Conservation (phyloP, 805 yeast species). For the Debaryomyces castellii region DNA sequence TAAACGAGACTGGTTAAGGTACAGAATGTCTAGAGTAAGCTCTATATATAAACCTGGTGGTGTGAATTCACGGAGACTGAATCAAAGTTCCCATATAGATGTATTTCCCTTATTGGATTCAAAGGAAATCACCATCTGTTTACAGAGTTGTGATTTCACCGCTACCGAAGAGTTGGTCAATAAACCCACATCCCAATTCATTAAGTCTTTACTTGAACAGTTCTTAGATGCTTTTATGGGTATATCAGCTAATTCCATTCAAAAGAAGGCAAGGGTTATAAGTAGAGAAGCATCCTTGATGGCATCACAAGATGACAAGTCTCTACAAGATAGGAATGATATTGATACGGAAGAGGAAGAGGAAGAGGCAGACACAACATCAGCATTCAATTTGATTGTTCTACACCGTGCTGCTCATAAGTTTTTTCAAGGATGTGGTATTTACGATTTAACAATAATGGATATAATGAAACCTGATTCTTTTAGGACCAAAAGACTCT, state of each 20-base stretch:
- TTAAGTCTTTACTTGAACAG: conserved; percentile 56
- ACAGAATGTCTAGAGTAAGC: conserved; percentile 30
- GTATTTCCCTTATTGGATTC: conserved; percentile 63
- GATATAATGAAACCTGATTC: conserved; percentile 83
- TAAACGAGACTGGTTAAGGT: background rate
- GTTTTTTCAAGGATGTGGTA: conserved; percentile 71
- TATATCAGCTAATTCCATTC: conserved; percentile 34
- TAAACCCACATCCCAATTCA: conserved; percentile 58
- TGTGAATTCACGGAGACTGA: conserved; percentile 16
- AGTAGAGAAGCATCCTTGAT: conserved; percentile 7
- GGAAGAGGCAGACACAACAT: conserved; percentile 29
- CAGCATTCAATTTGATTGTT: conserved; percentile 50
- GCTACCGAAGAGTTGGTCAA: conserved; percentile 59
- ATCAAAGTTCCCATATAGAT: conserved; percentile 32
- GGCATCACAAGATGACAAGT: conserved; percentile 6
- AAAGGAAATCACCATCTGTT: conserved; percentile 56
- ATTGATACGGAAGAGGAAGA: conserved; percentile 14
- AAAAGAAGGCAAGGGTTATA: conserved; percentile 12
- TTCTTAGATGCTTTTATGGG: conserved; percentile 62
- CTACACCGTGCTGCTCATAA: conserved; percentile 59
- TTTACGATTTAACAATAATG: conserved; percentile 70
- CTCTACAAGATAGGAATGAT: conserved; percentile 6
- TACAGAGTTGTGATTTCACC: conserved; percentile 60
- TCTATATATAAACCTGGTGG: conserved; percentile 27
- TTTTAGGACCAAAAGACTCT: conserved; percentile 55